Evolutionary conservation across 768 basidiomycete species (phyloP).

Genomic region (Polyporus arcularius): DNA sequence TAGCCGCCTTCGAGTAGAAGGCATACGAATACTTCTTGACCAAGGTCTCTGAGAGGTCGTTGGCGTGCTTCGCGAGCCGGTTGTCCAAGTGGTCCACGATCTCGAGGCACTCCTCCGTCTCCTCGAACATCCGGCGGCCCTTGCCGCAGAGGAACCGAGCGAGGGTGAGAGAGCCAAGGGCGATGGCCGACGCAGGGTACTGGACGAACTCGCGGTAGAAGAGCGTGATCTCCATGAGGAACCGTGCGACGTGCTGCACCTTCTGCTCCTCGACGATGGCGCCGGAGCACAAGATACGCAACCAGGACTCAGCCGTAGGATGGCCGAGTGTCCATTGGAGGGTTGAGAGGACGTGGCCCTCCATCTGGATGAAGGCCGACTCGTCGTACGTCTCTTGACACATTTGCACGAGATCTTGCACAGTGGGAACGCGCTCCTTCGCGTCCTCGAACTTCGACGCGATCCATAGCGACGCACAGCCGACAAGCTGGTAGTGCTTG

Average conservation of each 20-base stretch:
- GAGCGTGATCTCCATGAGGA: constrained; percentile 98
- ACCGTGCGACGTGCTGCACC: constrained; percentile 94
- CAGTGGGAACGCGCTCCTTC: constrained; percentile 96
- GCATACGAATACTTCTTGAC: constrained; percentile 98
- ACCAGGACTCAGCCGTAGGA: constrained; percentile 97
- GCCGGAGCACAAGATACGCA: constrained; percentile 79
- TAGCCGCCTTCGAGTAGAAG: constrained; percentile 95
- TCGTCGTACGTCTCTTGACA: constrained; percentile 98
- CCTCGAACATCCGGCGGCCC: constrained; percentile 75
- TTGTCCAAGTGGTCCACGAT: constrained; percentile 86
- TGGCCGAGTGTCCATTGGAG: constrained; percentile 97
- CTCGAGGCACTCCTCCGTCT: constrained; percentile 80
- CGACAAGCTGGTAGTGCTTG: constrained; percentile 99
- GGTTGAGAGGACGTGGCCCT: constrained; percentile 93
- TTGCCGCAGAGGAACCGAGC: constrained; percentile 88
- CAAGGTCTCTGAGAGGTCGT: constrained; percentile 92
- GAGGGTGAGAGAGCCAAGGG: constrained; percentile 85
- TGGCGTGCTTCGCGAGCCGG: constrained; percentile 84
- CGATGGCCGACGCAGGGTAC: constrained; percentile 83
- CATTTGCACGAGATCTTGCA: constrained; percentile 91
- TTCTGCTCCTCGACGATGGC: constrained; percentile 80
- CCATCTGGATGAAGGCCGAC: constrained; percentile 98
- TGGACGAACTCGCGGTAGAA: constrained; percentile 96
- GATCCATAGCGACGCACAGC: constrained; percentile 98
- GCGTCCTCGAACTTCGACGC: constrained; percentile 99